phyloP scores from a whole-genome alignment of 768 basidiomycete species.

The Paxillus involutus region DNA sequence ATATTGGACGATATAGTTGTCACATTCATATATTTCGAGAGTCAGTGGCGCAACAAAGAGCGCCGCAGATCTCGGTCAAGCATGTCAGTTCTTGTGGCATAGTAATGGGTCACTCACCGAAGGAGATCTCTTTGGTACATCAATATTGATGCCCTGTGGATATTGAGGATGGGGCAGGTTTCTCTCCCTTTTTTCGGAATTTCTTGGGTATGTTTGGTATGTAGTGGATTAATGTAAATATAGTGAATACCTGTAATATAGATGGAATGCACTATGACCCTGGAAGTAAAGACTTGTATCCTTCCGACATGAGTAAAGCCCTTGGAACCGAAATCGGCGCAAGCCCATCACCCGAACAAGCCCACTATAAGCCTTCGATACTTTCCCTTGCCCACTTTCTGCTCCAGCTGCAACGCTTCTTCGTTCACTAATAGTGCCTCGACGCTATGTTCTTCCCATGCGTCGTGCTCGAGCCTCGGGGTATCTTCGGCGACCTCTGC shows the following conservation, averaged over 20 bases:
- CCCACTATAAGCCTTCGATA: slow-evolving; percentile 12
- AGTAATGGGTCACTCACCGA: background rate
- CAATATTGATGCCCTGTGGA: background rate
- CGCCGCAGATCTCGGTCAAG: slow-evolving; percentile 7
- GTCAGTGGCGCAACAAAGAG: slow-evolving; percentile 28
- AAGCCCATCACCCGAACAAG: slow-evolving; percentile 9
- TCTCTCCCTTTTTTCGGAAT: background rate
- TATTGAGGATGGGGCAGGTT: background rate
- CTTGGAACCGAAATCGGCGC: background rate
- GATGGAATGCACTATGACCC: background rate
- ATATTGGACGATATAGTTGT: slow-evolving; percentile 37
- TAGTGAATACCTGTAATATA: background rate
- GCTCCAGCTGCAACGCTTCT: slow-evolving; percentile 13
- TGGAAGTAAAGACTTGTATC: background rate
- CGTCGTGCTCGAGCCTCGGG: background rate
- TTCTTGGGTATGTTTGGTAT: background rate
- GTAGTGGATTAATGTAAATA: background rate
- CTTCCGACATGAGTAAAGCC: background rate
- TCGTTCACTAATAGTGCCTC: background rate
- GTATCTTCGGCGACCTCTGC: background rate
- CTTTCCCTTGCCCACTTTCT: slow-evolving; percentile 11
- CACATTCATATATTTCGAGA: slow-evolving; percentile 36
- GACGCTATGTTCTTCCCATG: background rate
- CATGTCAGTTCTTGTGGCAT: slow-evolving; percentile 1
- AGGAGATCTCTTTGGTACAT: background rate